Percentiles rank a stretch among this genome's conserved stretches.
These are phyloP conservation scores for Physcomitrellopsis africana DNA, from an alignment of 225 moss, liverwort and hornwort species.

Conservation along the genomic window DNA sequence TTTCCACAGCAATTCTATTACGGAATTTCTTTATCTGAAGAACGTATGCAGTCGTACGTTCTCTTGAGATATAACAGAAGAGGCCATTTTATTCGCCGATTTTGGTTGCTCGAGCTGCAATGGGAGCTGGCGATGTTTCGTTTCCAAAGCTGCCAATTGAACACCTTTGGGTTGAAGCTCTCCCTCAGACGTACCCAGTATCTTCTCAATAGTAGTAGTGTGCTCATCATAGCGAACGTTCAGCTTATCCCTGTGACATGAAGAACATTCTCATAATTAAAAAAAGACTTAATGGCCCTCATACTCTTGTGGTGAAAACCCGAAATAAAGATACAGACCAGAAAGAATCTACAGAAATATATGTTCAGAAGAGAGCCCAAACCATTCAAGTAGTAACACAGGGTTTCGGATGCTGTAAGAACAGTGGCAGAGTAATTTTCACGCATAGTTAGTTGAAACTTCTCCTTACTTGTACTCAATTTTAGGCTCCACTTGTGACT, in stretches of 20 bases:
- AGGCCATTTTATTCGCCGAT: conserved; percentile 23
- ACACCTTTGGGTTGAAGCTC: conserved; percentile 47
- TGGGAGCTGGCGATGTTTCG: conserved; percentile 39
- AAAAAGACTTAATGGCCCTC: background rate
- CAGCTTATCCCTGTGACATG: conserved; percentile 33
- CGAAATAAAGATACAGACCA: background rate
- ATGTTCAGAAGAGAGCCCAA: background rate
- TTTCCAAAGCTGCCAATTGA: conserved; percentile 40
- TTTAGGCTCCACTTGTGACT: conserved; percentile 22
- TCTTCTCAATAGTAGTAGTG: conserved; percentile 27
- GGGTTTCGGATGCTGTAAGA: background rate
- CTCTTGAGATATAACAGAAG: conserved; percentile 36
- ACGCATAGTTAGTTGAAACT: background rate
- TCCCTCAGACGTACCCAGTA: conserved; percentile 30
- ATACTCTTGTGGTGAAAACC: background rate
- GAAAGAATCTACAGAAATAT: no score
- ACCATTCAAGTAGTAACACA: background rate
- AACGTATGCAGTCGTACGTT: conserved; percentile 22
- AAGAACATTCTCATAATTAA: background rate
- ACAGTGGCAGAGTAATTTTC: background rate
- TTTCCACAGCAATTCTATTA: no score
- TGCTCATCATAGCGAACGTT: conserved; percentile 36
- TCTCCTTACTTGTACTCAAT: conserved; percentile 23
- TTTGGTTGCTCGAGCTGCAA: conserved; percentile 43
- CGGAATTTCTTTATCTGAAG: background rate